Evolutionary conservation across 2,329 filamentous ascomycete genomes (phyloP).

Genomic region (Botryotinia calthae): DNA sequence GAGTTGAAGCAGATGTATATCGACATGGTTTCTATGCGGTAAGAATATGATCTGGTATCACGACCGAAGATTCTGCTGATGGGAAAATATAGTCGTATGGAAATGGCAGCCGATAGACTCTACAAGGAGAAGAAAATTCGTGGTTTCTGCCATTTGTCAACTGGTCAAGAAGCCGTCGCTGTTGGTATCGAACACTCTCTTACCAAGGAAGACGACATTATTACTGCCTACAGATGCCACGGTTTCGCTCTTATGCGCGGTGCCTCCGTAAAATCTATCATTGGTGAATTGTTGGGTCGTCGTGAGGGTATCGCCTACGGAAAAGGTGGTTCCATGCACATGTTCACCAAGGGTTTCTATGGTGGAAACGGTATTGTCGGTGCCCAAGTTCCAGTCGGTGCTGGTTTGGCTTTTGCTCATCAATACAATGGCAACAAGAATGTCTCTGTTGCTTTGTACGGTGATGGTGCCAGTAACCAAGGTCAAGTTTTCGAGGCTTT

Average conservation of each 20-base stretch:
- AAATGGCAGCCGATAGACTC: constrained; percentile 96
- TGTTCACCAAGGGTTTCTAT: constrained; percentile 98
- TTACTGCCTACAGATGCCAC: constrained; percentile 98
- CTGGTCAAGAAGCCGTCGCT: constrained; percentile 95
- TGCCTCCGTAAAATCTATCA: constrained; percentile 84
- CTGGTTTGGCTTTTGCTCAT: constrained; percentile 94
- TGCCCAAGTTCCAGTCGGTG: constrained; percentile 95
- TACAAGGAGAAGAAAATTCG: constrained; percentile 99
- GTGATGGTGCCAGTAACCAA: constrained; percentile 98
- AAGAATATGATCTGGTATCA: constrained; percentile 43
- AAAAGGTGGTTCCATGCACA: constrained; percentile 99
- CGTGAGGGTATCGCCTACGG: constrained; percentile 96
- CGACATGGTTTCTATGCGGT: constrained; percentile 94
- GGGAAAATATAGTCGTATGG: constrained; percentile 74
- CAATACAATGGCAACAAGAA: constrained; percentile 88
- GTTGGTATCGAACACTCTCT: constrained; percentile 96
- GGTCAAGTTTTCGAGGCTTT: constrained; percentile 99
- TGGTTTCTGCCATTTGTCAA: constrained; percentile 98
- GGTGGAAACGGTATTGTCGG: constrained; percentile 99
- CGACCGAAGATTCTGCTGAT: constrained; percentile 21
- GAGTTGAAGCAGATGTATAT: constrained; percentile 99
- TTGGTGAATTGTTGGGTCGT: constrained; percentile 91
- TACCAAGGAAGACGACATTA: constrained; percentile 85
- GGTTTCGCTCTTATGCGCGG: constrained; percentile 97
- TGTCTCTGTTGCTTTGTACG: constrained; percentile 86